Base-by-base conservation (phyloP, 1,284 basidiomycete genomes). In the Testicularia cyperi region DNA sequence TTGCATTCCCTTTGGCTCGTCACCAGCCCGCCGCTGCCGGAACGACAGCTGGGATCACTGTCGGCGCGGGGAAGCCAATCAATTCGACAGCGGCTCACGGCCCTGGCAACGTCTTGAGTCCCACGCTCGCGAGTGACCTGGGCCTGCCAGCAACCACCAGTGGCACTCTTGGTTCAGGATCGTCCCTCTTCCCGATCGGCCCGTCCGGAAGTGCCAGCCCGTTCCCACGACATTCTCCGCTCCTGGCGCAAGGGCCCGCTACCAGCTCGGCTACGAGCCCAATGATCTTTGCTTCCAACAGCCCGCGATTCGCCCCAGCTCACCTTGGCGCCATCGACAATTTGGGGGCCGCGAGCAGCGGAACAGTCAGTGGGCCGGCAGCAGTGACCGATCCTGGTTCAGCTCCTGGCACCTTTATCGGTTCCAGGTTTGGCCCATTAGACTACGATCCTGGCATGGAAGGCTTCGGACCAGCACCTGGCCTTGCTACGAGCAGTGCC, bases 1-100 rank as follows among this genome's bases (percentile, higher is more conserved):
- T 64, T 29, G 61, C 61, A 2, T 64, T 64, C 36, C 61, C 61
- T 4, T 44, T 64, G 15, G 61, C 61, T 18, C 49, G 61, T 10
- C 54, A 64, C 6, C 34, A 51, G 16, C 42, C 57, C 2, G 49
- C 36, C 1, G 38, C 45, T 13, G 46, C 28, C 25, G 30, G 25
- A 7, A 27, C 27, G 10, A 15, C 24, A 9, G 29, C 48, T 6
- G 37, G 44, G 14, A 27, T 52, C 16, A 20, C 47, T 3, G 16
- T 42, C 52, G 5, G 43, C 57, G 12, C 40, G 49, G 3, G 42
- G 43, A 16, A 41, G 29, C 22, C 20, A 28, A 4, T 25, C 22
- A 5, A 15, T 15, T 20, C 37, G 20, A 18, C 23, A 13, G 28
- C 45, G 14, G 16, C 13, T 15, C 28, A 18, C 18, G 44, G 22